Evolutionary conservation across 208 protist species (phyloP).

Genomic region (Leishmania turanica): DNA sequence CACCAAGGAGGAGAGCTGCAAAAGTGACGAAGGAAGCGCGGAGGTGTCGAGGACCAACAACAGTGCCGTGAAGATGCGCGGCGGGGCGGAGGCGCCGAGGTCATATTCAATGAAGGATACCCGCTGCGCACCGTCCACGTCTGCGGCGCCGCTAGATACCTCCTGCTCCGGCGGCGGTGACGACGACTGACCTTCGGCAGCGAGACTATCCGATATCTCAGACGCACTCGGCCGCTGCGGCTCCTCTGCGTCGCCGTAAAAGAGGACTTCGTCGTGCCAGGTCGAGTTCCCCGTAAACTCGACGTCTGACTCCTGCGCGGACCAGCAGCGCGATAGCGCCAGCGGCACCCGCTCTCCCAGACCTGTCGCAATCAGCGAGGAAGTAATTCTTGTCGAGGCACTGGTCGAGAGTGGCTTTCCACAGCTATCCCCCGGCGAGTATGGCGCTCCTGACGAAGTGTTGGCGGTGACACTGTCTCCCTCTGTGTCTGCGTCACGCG

Average conservation of each 20-base stretch:
- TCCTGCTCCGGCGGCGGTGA: not conserved
- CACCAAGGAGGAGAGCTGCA: slow-evolving; percentile 47
- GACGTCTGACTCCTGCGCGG: not conserved
- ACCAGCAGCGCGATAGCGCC: slow-evolving; percentile 20
- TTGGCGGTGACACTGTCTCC: not conserved
- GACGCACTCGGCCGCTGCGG: not conserved
- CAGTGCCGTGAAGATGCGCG: slow-evolving; percentile 48
- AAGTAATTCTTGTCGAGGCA: slow-evolving; percentile 6
- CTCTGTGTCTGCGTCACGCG: not conserved
- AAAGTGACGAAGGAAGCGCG: slow-evolving; percentile 36
- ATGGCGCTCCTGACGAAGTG: not conserved
- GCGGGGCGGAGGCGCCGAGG: slow-evolving; percentile 28
- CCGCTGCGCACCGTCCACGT: not conserved
- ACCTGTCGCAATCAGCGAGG: slow-evolving; percentile 20
- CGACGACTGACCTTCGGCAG: not conserved
- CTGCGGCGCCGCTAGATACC: not conserved
- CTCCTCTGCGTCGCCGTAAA: slow-evolving; percentile 13
- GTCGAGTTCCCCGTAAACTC: not conserved
- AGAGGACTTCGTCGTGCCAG: slow-evolving; percentile 14
- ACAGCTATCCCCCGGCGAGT: not conserved
- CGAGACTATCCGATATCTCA: not conserved
- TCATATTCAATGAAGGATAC: slow-evolving; percentile 37
- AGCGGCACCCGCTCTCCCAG: slow-evolving; percentile 21
- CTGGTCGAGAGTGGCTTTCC: not conserved
- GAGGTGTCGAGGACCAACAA: slow-evolving; percentile 60